phyloP scores from a whole-genome alignment of 2,329 filamentous ascomycete species.

The Diaporthe sp. region DNA sequence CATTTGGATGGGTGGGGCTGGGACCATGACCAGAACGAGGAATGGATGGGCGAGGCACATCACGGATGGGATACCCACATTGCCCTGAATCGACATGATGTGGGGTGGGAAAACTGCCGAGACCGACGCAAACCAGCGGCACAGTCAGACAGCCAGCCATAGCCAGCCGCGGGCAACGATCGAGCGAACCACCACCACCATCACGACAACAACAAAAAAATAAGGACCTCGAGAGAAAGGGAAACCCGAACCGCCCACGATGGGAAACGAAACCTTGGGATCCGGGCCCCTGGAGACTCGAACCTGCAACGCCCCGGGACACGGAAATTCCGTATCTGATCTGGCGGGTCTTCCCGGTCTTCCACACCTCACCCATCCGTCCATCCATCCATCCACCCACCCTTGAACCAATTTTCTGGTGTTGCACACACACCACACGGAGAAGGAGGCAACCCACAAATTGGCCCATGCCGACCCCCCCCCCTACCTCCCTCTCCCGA shows the following conservation, averaged over 20 bases:
- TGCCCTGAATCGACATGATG: constrained; percentile 8
- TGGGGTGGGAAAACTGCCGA: constrained; percentile 1
- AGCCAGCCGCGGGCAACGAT: background rate
- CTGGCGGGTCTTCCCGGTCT: constrained; percentile 7
- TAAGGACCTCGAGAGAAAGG: background rate
- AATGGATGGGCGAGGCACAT: constrained; percentile 15
- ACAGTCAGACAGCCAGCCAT: background rate
- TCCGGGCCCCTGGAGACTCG: background rate
- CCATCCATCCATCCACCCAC: constrained; percentile 9
- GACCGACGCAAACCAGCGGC: background rate
- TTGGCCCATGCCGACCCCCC: background rate
- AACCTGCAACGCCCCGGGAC: background rate
- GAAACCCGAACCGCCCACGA: background rate
- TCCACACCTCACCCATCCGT: constrained; percentile 15
- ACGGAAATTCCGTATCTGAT: background rate
- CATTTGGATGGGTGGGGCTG: background rate
- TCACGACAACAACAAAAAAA: background rate
- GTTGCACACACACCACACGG: background rate
- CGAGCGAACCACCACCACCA: background rate
- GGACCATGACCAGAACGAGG: constrained; percentile 9
- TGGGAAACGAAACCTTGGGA: background rate
- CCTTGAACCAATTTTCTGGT: background rate
- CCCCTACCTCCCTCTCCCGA: background rate
- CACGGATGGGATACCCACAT: constrained; percentile 13
- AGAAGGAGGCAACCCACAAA: background rate